These are phyloP conservation scores for Platanthera guangdongensis DNA, from an alignment of 106 monocot genomes.

Conservation along the genomic window DNA sequence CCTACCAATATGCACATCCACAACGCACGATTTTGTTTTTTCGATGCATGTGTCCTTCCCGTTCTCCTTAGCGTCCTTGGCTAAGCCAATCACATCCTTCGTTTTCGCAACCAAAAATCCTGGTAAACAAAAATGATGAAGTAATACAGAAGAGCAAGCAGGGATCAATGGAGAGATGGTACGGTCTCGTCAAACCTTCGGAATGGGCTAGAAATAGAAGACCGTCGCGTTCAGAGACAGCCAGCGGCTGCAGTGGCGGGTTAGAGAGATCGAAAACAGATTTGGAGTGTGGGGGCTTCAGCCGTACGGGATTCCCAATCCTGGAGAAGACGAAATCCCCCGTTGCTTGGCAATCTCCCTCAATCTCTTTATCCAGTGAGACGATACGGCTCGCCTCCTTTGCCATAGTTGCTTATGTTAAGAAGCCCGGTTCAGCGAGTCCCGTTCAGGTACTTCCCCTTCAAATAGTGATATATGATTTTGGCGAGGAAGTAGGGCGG, in stretches of 20 bases:
- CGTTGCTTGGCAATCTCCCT: constrained; percentile 48
- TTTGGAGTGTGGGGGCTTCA: constrained; percentile 34
- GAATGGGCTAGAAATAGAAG: constrained; percentile 61
- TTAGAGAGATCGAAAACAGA: constrained; percentile 42
- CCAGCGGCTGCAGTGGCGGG: constrained; percentile 58
- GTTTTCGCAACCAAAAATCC: constrained; percentile 82
- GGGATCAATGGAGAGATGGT: background rate
- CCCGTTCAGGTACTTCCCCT: too few species aligned
- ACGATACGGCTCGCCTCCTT: constrained; percentile 4
- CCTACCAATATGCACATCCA: constrained; percentile 60
- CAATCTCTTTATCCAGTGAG: constrained; percentile 40
- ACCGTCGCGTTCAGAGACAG: constrained; percentile 43
- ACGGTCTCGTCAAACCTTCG: constrained; percentile 26
- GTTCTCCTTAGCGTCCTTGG: constrained; percentile 49
- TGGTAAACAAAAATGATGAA: constrained; percentile 19
- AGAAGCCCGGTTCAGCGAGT: too few species aligned
- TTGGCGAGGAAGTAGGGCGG: too few species aligned
- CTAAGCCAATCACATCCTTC: constrained; percentile 44
- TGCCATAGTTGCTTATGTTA: background rate
- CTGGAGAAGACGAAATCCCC: constrained; percentile 64
- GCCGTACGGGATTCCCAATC: constrained; percentile 65
- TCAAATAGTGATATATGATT: too few species aligned
- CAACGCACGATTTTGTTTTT: constrained; percentile 30
- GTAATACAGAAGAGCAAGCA: background rate
- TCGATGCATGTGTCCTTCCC: constrained; percentile 31